Evolutionary conservation across 2,329 filamentous ascomycete species (phyloP).

Genomic region (Fusarium goolgardi): DNA sequence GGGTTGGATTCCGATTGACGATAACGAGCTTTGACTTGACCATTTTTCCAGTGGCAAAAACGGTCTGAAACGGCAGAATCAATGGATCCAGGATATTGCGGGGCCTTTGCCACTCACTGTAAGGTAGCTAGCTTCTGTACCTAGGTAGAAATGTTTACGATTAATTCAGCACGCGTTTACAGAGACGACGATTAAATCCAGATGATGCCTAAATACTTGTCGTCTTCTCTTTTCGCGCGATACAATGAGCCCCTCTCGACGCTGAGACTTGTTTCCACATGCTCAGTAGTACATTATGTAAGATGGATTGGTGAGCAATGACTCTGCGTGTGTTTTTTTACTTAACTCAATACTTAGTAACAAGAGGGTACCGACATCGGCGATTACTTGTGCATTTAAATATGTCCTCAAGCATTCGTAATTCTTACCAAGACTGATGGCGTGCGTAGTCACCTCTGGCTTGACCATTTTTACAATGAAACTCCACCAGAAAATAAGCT

Average conservation of each 20-base stretch:
- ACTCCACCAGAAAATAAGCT: background rate
- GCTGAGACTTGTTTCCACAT: no score
- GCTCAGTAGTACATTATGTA: no score
- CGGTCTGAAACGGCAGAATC: constrained; percentile 19
- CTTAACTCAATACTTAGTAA: no score
- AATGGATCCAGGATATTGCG: no score
- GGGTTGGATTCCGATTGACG: background rate
- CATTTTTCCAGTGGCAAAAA: constrained; percentile 20
- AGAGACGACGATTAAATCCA: no score
- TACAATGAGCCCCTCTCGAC: no score
- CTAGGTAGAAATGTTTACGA: background rate
- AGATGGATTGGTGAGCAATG: no score
- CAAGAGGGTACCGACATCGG: background rate
- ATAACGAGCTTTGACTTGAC: background rate
- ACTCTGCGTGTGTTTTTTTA: no score
- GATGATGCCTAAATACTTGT: no score
- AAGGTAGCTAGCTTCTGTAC: constrained; percentile 2
- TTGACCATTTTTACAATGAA: background rate
- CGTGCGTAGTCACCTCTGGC: background rate
- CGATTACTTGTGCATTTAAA: background rate
- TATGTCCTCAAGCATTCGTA: background rate
- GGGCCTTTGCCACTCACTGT: no score
- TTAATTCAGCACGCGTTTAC: background rate
- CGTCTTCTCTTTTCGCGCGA: no score
- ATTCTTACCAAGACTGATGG: background rate